These are phyloP conservation scores for Gillenia trifoliata DNA, from an alignment of 306 rosid genomes.

Conservation along the genomic window DNA sequence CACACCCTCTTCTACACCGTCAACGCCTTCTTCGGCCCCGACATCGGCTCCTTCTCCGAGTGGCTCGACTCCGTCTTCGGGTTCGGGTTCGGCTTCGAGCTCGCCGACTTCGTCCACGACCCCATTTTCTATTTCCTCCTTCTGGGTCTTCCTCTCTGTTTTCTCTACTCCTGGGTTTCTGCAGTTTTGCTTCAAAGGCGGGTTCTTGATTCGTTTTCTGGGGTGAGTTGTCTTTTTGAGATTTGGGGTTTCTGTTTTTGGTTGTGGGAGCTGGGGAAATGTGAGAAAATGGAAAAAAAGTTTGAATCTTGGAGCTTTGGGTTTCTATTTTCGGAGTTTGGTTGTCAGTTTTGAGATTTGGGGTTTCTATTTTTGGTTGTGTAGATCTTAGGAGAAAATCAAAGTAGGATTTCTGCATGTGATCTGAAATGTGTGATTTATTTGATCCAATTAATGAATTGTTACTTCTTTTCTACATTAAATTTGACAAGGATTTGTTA, in stretches of 20 bases:
- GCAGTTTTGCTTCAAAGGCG: constrained; percentile 34
- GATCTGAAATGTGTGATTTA: neutral
- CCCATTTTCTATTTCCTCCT: constrained; percentile 56
- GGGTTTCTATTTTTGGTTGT: neutral
- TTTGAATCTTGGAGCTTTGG: neutral
- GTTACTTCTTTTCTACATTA: too few species aligned
- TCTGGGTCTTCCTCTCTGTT: constrained; percentile 64
- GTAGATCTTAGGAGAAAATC: neutral
- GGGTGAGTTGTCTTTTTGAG: constrained; percentile 27
- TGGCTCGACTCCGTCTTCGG: constrained; percentile 58
- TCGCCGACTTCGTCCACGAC: constrained; percentile 57
- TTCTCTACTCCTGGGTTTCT: constrained; percentile 66
- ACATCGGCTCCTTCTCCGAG: constrained; percentile 80
- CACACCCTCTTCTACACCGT: constrained; percentile 60
- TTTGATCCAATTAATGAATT: neutral
- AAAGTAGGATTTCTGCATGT: neutral
- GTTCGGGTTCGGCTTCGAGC: constrained; percentile 32
- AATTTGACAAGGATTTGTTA: too few species aligned
- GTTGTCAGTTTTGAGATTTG: too few species aligned
- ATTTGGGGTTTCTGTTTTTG: neutral
- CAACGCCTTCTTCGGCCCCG: constrained; percentile 92
- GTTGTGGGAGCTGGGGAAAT: neutral
- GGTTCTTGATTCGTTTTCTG: constrained; percentile 51
- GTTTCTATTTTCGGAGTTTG: too few species aligned
- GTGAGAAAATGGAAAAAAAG: neutral